Evolutionary conservation across 345 rosid genomes (phyloP), one percentile per base, ranked within the genome.

Genomic region (Adansonia digitata): DNA sequence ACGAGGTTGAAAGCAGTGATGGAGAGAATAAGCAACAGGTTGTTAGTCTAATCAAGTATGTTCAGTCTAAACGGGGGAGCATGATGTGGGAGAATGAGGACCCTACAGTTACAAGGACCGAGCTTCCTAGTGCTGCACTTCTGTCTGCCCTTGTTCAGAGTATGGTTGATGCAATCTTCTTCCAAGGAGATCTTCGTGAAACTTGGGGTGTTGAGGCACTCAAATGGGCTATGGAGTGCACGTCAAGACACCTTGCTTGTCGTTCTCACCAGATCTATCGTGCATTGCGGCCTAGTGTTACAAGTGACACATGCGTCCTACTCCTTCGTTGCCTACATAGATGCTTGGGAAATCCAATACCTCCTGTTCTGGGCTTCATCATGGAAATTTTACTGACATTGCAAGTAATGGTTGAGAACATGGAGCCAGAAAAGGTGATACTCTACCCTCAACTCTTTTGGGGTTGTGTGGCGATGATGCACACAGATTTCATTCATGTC

Each of bases 11-110:
- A 82, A 95, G 85, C 81, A 90, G 84, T 72, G 99, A 93, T 65
- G 97, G 98, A 73, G 99, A 95, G 84, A 91, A 95, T 81, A 93
- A 93, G 82, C 99, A 93, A 83, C 97, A 91, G 85, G 99, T 93
- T 72, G 92, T 90, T 73, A 90, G 98, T 82, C 83, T 95, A 81
- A 95, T 93, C 80, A 93, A 95, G 87, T 93, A 93, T 71, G 98
- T 95, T 68, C 99, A 93, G 74, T 95, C 99, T 77, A 95, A 95
- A 85, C 90, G 98, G 57, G 99, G 99, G 68, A 91, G 92, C 87
- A 95, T 95, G 99, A 95, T 93, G 99, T 95, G 99, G 99, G 98
- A 91, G 83, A 95, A 93, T 69, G 99, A 95, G 88, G 98, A 95
- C 78, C 93, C 97, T 73, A 79, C 98, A 0, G 94, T 95, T 53